Evolutionary conservation across 2,329 filamentous ascomycete species (phyloP), one percentile per base, ranked within the genome.

Genomic region (Stemphylium lycopersici): DNA sequence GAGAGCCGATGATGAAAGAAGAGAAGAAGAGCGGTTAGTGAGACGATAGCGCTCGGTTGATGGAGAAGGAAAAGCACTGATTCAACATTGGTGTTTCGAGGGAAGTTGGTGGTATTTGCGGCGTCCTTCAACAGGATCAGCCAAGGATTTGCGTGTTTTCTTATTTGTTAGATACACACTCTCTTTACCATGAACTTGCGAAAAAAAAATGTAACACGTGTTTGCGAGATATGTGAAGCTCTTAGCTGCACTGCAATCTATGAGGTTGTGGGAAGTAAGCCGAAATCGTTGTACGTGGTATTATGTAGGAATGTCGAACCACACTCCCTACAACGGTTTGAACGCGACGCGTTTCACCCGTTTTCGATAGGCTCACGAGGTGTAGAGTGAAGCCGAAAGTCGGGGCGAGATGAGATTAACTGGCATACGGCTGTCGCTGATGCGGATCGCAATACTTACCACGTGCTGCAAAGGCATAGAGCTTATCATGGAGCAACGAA

Each of bases 1-100:
- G 90, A 56, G 88, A 92, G 79, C 89, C 90, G 6, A 60, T 59
- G 7, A 40, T 15, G 16, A 41, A 39, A 24, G 26, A 5, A 22
- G 62, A 58, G 61, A 66, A 66, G 58, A 65, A 65, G 63, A 44
- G 43, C n/a, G 53, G 45, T 7, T 13, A 48, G 45, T 62, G 57
- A 29, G 8, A 7, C 18, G 43, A 13, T 12, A 26, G 37, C 6
- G 6, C 11, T 34, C 40, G 48, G n/a, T 49, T 20, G 33, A 31
- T 22, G 6, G 16, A 43, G 38, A 52, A 15, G 20, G 33, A 13
- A 34, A 54, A 59, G 56, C 57, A 61, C 55, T 48, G 58, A 40
- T 68, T 67, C 67, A 71, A 71, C 68, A 69, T 51, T 45, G 53
- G 44, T 31, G 43, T 56, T 61, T 41, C 0, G 32, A 37, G 29